Evolutionary conservation across 2,329 filamentous ascomycete species (phyloP).

Genomic region (Aspergillus caelatus): DNA sequence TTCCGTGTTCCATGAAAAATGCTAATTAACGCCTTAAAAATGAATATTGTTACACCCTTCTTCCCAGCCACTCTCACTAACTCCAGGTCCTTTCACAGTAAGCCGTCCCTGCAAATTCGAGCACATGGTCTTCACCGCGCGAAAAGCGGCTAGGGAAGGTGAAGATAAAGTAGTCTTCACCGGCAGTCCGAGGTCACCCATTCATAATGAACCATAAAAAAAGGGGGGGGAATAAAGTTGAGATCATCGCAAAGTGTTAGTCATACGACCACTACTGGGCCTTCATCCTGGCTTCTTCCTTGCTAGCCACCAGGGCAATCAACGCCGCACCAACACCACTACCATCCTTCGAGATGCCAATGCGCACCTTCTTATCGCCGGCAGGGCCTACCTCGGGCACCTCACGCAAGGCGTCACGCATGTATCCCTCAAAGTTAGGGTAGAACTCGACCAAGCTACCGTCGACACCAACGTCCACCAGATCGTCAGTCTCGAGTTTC

Average conservation of each 20-base stretch:
- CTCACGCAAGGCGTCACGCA: constrained; percentile 76
- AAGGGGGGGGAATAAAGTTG: constrained; percentile 2
- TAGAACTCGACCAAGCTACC: constrained; percentile 95
- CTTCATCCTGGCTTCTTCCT: constrained; percentile 21
- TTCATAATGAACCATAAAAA: constrained; percentile 3
- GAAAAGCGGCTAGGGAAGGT: neutral
- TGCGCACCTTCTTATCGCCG: constrained; percentile 84
- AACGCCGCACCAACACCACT: constrained; percentile 93
- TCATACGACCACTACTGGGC: constrained; percentile 7
- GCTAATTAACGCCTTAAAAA: constrained; percentile 1
- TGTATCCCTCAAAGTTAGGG: constrained; percentile 85
- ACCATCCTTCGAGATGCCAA: constrained; percentile 96
- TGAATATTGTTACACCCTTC: constrained; percentile 7
- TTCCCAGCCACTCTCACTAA: constrained; percentile 7
- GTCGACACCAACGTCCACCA: constrained; percentile 91
- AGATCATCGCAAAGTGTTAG: constrained; percentile 10
- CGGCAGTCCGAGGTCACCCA: neutral
- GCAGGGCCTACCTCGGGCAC: constrained; percentile 75
- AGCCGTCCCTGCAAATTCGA: neutral
- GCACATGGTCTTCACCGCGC: neutral
- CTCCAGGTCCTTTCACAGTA: constrained; percentile 9
- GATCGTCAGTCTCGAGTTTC: constrained; percentile 67
- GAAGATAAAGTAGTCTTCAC: constrained; percentile 7
- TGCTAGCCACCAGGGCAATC: constrained; percentile 85
- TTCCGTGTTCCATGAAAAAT: neutral